phyloP scores from a whole-genome alignment of 306 rosid genomes.

The Rosa multiflora region DNA sequence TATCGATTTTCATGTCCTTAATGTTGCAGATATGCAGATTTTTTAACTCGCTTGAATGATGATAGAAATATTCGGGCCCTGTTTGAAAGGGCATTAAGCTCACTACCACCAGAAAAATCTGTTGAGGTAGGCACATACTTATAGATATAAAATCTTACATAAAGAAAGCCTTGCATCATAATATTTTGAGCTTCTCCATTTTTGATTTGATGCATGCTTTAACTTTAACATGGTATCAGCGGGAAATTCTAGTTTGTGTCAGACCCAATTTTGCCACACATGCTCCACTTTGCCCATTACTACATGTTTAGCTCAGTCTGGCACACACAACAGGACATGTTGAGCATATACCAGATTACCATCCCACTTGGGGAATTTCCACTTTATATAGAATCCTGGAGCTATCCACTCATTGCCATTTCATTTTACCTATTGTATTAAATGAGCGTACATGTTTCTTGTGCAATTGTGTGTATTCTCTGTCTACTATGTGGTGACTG shows the following conservation, averaged over 20 bases:
- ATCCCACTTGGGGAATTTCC: background rate
- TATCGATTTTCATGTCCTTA: constrained; percentile 21
- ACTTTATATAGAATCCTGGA: background rate
- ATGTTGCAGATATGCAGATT: constrained; percentile 83
- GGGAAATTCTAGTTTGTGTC: background rate
- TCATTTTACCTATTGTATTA: background rate
- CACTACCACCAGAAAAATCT: constrained; percentile 74
- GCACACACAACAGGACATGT: background rate
- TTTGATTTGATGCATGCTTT: background rate
- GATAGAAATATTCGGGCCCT: constrained; percentile 95
- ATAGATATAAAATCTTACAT: background rate
- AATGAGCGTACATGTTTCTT: background rate
- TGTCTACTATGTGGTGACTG: background rate
- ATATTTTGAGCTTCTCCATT: background rate
- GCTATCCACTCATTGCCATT: background rate
- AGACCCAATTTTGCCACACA: background rate
- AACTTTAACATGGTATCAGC: background rate
- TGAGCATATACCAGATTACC: background rate
- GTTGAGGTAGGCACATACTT: constrained; percentile 58
- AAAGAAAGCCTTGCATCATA: background rate
- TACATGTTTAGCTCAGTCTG: background rate
- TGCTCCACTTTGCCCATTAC: background rate
- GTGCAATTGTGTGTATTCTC: background rate
- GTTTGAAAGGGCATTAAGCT: constrained; percentile 88
- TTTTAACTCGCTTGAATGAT: constrained; percentile 88